Conservation (phyloP, 805 yeast genomes). For the Kodamaea neixiangensis region DNA sequence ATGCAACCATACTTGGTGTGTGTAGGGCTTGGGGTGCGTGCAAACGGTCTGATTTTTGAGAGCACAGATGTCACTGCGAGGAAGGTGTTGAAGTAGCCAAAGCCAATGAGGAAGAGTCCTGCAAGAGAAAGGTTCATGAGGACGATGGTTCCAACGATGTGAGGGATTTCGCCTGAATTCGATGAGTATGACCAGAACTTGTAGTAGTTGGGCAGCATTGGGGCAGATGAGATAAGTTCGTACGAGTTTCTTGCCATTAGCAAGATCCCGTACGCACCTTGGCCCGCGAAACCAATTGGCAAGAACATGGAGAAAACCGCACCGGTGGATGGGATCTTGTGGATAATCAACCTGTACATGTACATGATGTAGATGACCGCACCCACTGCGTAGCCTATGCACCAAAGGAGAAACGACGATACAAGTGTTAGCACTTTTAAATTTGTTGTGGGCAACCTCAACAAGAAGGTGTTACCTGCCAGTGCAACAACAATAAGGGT, state of each 20-base stretch:
- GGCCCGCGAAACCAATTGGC: conserved; percentile 85
- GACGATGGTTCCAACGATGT: conserved; percentile 4
- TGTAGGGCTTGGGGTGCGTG: conserved; percentile 26
- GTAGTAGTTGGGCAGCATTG: background rate
- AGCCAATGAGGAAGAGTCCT: conserved; percentile 49
- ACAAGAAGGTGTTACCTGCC: conserved; percentile 59
- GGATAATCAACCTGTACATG: conserved; percentile 57
- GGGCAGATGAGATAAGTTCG: conserved; percentile 7
- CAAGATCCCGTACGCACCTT: conserved; percentile 72
- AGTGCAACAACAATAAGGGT: conserved; percentile 76
- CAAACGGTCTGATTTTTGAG: conserved; percentile 46
- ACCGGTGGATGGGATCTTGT: conserved; percentile 58
- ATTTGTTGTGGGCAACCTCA: conserved; percentile 40
- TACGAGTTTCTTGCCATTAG: conserved; percentile 49
- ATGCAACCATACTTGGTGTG: conserved; percentile 23
- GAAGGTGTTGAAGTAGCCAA: conserved; percentile 55
- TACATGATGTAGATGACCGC: conserved; percentile 53
- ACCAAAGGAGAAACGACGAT: conserved; percentile 62
- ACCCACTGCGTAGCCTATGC: conserved; percentile 67
- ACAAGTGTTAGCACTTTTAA: conserved; percentile 55
- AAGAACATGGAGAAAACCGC: conserved; percentile 67
- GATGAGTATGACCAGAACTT: background rate
- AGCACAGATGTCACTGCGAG: conserved; percentile 36
- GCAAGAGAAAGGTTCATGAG: conserved; percentile 21
- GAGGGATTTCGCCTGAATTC: background rate